Evolutionary conservation across 257 asterid species (phyloP), one percentile per base, ranked within the genome.

Genomic region (Nicotiana knightiana): DNA sequence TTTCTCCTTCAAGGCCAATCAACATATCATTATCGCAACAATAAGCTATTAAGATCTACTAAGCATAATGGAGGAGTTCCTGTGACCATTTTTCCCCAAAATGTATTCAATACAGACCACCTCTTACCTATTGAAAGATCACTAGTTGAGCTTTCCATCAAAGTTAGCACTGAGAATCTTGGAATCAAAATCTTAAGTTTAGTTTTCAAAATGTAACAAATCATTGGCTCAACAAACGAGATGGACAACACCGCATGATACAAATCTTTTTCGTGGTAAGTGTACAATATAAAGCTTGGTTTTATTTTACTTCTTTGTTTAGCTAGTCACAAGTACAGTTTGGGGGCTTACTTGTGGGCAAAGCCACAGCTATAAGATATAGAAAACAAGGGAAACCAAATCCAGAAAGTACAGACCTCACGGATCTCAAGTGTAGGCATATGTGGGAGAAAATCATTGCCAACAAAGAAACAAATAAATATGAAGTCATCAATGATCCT

Each of bases 351-450:
- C 24, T 21, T 21, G 24, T 21, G 24, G 62, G 17, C 10, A 18
- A 37, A 35, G 10, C 17, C 30, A 39, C 55, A n/a, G 32, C 33
- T 17, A 37, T 43, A 51, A 82, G 83, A 84, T 39, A 86, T 84
- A 79, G 17, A 80, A 21, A 33, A 82, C 57, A 54, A 26, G 59
- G 12, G 43, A 84, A 12, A 54, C 78, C 59, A 81, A 58, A 18
- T 68, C 9, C 55, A n/a, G 28, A 24, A 15, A 63, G 35, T 80
- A 86, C 95, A 85, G 51, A 94, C 99, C 98, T 96, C 99, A 39
- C 98, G 98, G 65, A 94, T 96, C 96, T 96, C 99, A 61, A 96
- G 97, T 33, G 99, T 96, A 57, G 99, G 99, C 99, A 96, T 96
- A 86, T 96, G 99, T 5, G 99, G 99, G 91, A 96, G 87, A 83